phyloP scores from a whole-genome alignment of 1,284 basidiomycete species.

The Ustilago cynodontis region DNA sequence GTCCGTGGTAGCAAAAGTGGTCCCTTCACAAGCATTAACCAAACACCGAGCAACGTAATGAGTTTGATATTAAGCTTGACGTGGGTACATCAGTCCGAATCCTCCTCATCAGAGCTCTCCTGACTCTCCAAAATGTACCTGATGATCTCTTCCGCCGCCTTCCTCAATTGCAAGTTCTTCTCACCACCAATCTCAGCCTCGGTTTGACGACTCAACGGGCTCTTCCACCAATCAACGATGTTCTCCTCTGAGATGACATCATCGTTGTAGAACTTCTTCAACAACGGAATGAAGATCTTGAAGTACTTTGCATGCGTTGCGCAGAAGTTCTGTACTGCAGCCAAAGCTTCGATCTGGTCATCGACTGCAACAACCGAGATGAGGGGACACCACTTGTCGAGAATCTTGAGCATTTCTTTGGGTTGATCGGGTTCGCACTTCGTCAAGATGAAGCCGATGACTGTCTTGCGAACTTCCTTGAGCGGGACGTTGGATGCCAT shows the following conservation, averaged over 20 bases:
- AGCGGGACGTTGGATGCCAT: constrained; percentile 92
- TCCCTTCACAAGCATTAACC: background rate
- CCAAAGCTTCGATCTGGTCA: constrained; percentile 69
- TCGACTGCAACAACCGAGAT: constrained; percentile 69
- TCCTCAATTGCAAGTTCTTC: constrained; percentile 67
- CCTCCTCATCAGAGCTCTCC: constrained; percentile 66
- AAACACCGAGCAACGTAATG: too few species aligned
- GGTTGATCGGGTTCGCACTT: constrained; percentile 58
- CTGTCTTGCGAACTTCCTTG: constrained; percentile 80
- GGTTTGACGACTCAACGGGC: constrained; percentile 35
- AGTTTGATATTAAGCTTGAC: background rate
- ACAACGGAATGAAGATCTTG: constrained; percentile 70
- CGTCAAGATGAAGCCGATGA: constrained; percentile 73
- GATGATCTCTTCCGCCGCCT: constrained; percentile 70
- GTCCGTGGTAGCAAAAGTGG: background rate
- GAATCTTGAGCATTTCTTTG: constrained; percentile 57
- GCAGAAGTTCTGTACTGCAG: constrained; percentile 61
- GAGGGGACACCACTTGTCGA: constrained; percentile 70
- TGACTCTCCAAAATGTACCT: constrained; percentile 70
- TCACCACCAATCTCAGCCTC: constrained; percentile 46
- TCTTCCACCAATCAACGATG: constrained; percentile 71
- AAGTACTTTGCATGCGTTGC: constrained; percentile 45
- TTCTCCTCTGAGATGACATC: constrained; percentile 71
- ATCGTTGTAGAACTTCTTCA: constrained; percentile 71
- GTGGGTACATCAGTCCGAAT: constrained; percentile 11